phyloP scores from a whole-genome alignment of 257 asterid genomes.

The Dorcoceras hygrometricum region DNA sequence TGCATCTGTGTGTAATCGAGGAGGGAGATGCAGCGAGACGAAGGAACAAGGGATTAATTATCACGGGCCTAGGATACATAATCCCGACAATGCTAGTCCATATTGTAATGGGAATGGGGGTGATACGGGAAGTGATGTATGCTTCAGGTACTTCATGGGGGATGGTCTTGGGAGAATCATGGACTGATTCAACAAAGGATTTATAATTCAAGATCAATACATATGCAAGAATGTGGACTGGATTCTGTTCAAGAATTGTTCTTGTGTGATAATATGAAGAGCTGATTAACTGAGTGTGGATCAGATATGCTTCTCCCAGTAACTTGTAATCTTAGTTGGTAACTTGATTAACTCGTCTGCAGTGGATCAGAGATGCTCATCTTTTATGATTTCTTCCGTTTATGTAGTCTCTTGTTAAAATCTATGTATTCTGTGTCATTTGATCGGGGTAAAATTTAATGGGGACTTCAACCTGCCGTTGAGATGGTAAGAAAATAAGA shows the following conservation, averaged over 20 bases:
- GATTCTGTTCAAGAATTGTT: neutral
- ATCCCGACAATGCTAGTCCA: slow-evolving; percentile 32
- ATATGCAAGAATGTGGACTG: neutral
- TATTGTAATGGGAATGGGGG: slow-evolving; percentile 19
- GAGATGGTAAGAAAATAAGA: no score
- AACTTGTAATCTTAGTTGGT: neutral
- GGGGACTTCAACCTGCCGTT: no score
- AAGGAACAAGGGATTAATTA: slow-evolving; percentile 30
- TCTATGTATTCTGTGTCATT: neutral
- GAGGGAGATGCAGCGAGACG: slow-evolving; percentile 28
- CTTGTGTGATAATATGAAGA: neutral
- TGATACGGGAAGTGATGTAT: slow-evolving; percentile 41
- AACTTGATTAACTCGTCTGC: no score
- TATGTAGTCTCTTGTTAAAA: no score
- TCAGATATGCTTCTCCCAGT: neutral
- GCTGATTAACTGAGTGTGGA: neutral
- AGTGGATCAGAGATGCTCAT: no score
- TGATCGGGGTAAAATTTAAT: no score
- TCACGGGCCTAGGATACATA: slow-evolving; percentile 30
- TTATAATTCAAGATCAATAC: slow-evolving; percentile 14
- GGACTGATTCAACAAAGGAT: slow-evolving; percentile 35
- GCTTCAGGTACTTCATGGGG: slow-evolving; percentile 75
- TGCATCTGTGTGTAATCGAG: slow-evolving; percentile 34
- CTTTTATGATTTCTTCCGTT: neutral
- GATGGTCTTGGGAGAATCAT: slow-evolving; percentile 64